Percentiles rank a stretch among this genome's conserved stretches.
phyloP scores from a whole-genome alignment of 805 yeast genomes.

The Pichia paraexigua region DNA sequence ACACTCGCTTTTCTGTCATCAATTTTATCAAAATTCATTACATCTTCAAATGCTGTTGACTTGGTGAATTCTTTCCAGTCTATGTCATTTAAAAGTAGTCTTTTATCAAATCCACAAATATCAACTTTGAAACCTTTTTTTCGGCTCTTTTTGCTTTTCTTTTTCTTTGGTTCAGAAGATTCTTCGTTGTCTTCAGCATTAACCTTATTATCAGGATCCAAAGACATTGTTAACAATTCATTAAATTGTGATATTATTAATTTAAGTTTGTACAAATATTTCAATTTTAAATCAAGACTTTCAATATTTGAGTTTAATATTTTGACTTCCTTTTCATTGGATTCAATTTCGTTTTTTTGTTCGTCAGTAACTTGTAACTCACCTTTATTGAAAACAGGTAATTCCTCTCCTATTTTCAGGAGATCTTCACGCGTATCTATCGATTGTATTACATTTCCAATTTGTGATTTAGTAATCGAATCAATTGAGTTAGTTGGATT shows the following conservation, averaged over 20 bases:
- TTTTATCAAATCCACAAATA: slow-evolving; percentile 44
- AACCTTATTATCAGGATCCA: slow-evolving; percentile 1
- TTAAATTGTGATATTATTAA: slow-evolving; percentile 33
- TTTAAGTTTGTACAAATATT: slow-evolving; percentile 26
- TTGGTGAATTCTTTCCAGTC: slow-evolving; percentile 19
- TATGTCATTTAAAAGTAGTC: slow-evolving; percentile 13
- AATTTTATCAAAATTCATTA: slow-evolving; percentile 4
- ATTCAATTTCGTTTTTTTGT: slow-evolving; percentile 13
- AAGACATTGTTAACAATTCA: slow-evolving; percentile 24
- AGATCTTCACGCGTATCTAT: slow-evolving; percentile 18
- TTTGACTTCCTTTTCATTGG: slow-evolving; percentile 17
- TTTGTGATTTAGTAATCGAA: neutral
- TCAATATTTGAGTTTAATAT: slow-evolving; percentile 13
- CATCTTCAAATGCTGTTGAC: slow-evolving; percentile 8
- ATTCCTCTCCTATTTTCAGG: slow-evolving; percentile 26
- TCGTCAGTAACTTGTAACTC: slow-evolving; percentile 3
- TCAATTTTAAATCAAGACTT: slow-evolving; percentile 11
- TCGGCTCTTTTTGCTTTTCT: slow-evolving; percentile 16
- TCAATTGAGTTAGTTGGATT: slow-evolving; percentile 5
- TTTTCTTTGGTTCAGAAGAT: slow-evolving; percentile 3
- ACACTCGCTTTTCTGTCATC: slow-evolving; percentile 9
- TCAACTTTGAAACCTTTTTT: slow-evolving; percentile 34
- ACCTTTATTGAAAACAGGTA: slow-evolving; percentile 35
- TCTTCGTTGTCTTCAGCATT: neutral
- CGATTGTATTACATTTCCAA: slow-evolving; percentile 9